Base-by-base conservation (phyloP, 371 early-diverging fungal species). In the Mortierella sp. region DNA sequence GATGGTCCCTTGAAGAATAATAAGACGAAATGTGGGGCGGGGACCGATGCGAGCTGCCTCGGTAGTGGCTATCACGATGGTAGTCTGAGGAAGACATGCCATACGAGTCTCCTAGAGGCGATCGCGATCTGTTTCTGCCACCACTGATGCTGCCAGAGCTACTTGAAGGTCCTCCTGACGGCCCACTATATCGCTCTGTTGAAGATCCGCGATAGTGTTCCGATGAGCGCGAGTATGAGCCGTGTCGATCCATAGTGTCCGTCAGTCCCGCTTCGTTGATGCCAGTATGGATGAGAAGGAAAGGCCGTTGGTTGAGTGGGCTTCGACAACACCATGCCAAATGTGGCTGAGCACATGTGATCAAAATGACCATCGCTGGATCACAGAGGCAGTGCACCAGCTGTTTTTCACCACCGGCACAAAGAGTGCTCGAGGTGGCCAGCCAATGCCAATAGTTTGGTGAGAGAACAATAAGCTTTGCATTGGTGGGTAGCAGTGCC, bases 1-100 rank as follows among this genome's bases (percentile, higher is more conserved):
- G 76, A 26, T 68, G 76, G 21, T 76, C 76, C 47, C 76, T 61
- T 16, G 67, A 61, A 4, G 70, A 64, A 54, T 69, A 76, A 34
- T 69, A 76, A 0, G 74, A 67, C 16, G 73, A 63, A 24, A 62
- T 48, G 16, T 59, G 74, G 28, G 76, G 69, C 24, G 76, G 76
- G 0, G 76, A 70, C n/a, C 70, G 65, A 62, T 69, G 66, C 3
- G 76, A 76, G 28, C 56, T 55, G 45, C 61, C 43, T 27, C 76
- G 64, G 34, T 76, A 69, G 52, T 74, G 76, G 14, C 50, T 42
- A 27, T 76, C 76, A 14, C 70, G 76, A 66, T 76, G 70, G 67
- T 69, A 76, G n/a, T 72, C 72, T 12, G 67, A 10, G 19, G 53
- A 50, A 0, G 69, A 39, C n/a, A 58, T 31, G 3, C 57, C 62